Evolutionary conservation across 1,284 basidiomycete genomes (phyloP), one percentile per base, ranked within the genome.

Genomic region (Phellopilus nigrolimitatus): DNA sequence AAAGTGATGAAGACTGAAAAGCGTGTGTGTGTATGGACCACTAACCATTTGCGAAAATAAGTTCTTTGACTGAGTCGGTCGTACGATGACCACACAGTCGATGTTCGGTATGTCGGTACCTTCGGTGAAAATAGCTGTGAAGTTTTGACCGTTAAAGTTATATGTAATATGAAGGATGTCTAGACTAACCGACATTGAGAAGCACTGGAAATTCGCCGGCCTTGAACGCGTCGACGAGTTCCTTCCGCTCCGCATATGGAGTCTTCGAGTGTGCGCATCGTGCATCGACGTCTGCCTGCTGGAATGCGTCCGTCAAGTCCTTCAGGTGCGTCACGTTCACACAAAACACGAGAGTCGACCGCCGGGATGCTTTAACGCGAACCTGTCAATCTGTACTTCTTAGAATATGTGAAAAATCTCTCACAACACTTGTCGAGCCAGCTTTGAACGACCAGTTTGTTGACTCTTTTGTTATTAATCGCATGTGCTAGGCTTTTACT

Each of bases 1-100:
- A n/a, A n/a, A n/a, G n/a, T n/a, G 15, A 43, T 47, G 33, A 28
- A 46, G 4, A 37, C 19, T 31, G 12, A 21, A 15, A 31, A 27
- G 34, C 27, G 24, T 22, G 34, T 36, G 13, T 17, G 28, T 28
- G 22, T 15, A 49, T 46, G n/a, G 27, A n/a, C 30, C 19, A 52
- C 72, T 38, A 54, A 89, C 91, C 94, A 98, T 99, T 63, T 98
- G 95, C 3, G 88, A 81, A 60, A 95, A 94, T 6, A 97, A 67
- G 64, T 95, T 97, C 27, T 82, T 76, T 9, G 93, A 97, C 24
- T 85, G 76, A 0, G 95, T 97, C 9, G 95, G 91, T 28, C 88
- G 76, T 15, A 87, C 91, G 8, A 98, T 73, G 21, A 97, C 66
- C 6, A 97, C 78, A 57, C 94, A 97, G 62, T 98, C 95, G 49